phyloP scores from a whole-genome alignment of 2,329 filamentous ascomycete species.

The Thermothelomyces thermophilus region DNA sequence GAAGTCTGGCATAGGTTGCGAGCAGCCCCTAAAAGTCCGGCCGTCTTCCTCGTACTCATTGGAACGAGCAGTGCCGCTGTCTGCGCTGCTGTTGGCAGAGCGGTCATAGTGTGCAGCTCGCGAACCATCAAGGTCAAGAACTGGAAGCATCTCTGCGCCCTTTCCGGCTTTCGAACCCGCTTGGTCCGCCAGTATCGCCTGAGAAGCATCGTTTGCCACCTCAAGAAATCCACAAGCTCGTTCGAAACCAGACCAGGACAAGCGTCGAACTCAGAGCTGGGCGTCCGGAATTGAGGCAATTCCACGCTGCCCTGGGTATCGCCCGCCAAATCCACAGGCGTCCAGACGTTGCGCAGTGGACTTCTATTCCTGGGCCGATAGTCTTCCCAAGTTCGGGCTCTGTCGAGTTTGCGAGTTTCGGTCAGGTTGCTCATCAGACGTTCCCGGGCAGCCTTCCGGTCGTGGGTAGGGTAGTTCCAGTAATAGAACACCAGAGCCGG shows the following conservation, averaged over 20 bases:
- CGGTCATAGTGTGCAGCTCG: background rate
- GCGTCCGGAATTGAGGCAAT: background rate
- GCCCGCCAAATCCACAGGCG: background rate
- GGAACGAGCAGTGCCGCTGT: background rate
- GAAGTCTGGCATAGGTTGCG: background rate
- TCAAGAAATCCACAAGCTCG: no score
- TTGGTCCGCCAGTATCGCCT: no score
- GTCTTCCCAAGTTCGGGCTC: background rate
- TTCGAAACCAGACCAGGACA: background rate
- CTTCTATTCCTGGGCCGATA: background rate
- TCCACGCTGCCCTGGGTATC: background rate
- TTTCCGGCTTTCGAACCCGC: no score
- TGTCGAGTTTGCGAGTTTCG: background rate
- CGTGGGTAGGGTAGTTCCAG: no score
- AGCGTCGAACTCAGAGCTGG: background rate
- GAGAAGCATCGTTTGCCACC: no score
- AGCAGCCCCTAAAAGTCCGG: background rate
- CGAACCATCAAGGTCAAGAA: background rate
- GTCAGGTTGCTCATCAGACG: background rate
- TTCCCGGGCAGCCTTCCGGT: background rate
- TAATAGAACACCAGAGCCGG: background rate
- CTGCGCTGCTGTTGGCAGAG: background rate
- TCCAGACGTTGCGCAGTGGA: background rate
- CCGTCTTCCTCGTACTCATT: background rate
- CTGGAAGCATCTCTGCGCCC: background rate